phyloP scores from a whole-genome alignment of 352 stramenopile genomes.

The Globisporangium paddicum region DNA sequence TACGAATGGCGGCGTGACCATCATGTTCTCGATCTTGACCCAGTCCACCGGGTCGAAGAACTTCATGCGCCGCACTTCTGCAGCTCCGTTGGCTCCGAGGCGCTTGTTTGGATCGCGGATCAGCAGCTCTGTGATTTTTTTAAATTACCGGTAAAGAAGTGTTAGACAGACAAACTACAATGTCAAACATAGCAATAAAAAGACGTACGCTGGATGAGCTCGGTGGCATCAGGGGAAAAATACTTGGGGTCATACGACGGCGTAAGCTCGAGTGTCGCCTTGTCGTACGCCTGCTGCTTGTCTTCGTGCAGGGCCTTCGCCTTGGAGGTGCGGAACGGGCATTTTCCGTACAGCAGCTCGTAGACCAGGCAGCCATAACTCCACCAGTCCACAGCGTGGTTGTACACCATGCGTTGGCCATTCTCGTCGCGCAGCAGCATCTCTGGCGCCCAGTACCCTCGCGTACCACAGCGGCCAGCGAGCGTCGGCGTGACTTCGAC shows the following conservation, averaged over 20 bases:
- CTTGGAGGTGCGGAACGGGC: slow-evolving; percentile 95
- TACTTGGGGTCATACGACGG: slow-evolving; percentile 77
- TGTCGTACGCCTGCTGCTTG: slow-evolving; percentile 86
- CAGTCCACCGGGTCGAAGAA: slow-evolving; percentile 81
- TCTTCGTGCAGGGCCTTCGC: slow-evolving; percentile 91
- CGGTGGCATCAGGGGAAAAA: slow-evolving; percentile 69
- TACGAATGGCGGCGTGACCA: slow-evolving; percentile 63
- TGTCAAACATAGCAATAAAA: not conserved
- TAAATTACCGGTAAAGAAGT: not conserved
- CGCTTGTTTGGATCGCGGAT: slow-evolving; percentile 70
- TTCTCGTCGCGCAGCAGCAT: slow-evolving; percentile 91
- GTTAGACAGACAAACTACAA: not conserved
- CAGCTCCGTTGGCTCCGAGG: slow-evolving; percentile 59
- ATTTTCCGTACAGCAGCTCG: slow-evolving; percentile 96
- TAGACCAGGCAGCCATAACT: slow-evolving; percentile 97
- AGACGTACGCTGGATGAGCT: slow-evolving; percentile 70
- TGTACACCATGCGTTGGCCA: slow-evolving; percentile 93
- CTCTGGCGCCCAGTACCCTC: slow-evolving; percentile 95
- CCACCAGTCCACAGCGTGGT: slow-evolving; percentile 96
- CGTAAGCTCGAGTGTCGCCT: slow-evolving; percentile 72
- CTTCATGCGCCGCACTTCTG: slow-evolving; percentile 74
- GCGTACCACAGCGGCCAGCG: slow-evolving; percentile 63
- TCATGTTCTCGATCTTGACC: slow-evolving; percentile 65
- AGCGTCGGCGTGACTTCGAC: slow-evolving; percentile 90
- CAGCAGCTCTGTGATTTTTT: slow-evolving; percentile 42